phyloP scores from a whole-genome alignment of 345 rosid genomes.

The Cochlearia excelsa region DNA sequence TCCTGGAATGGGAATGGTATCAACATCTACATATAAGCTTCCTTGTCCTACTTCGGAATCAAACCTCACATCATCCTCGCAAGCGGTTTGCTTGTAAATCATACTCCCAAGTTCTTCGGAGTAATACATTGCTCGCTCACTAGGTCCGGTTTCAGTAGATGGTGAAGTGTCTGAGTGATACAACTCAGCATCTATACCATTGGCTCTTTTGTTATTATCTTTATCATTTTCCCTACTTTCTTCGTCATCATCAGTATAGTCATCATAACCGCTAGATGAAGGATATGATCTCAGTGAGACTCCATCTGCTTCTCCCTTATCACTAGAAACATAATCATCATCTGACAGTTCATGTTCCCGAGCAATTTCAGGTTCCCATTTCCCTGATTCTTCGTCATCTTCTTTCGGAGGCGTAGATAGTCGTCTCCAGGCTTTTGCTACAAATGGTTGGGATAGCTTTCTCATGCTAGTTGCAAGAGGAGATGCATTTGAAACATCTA shows the following conservation, averaged over 20 bases:
- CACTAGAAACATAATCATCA: constrained; percentile 28
- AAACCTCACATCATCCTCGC: constrained; percentile 38
- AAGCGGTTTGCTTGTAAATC: constrained; percentile 20
- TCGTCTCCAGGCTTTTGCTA: constrained; percentile 30
- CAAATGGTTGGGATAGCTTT: constrained; percentile 31
- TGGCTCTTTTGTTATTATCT: background rate
- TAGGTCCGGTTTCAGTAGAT: constrained; percentile 44
- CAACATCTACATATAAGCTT: constrained; percentile 70
- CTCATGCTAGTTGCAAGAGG: constrained; percentile 39
- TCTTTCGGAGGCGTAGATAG: constrained; percentile 28
- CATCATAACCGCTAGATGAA: constrained; percentile 33
- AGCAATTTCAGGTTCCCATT: constrained; percentile 44
- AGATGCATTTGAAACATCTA: constrained; percentile 34
- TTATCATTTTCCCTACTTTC: constrained; percentile 36
- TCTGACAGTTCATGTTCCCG: constrained; percentile 41
- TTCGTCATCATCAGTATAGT: constrained; percentile 32
- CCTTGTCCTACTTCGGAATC: constrained; percentile 47
- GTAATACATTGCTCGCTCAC: constrained; percentile 48
- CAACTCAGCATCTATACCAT: constrained; percentile 26
- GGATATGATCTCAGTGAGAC: constrained; percentile 30
- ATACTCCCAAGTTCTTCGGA: constrained; percentile 47
- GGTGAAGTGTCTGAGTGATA: constrained; percentile 43
- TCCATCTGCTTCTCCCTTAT: constrained; percentile 21
- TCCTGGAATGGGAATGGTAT: constrained; percentile 93
- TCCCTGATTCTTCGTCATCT: constrained; percentile 37